Evolutionary conservation across 306 rosid species (phyloP).

Genomic region (Prunus davidiana): DNA sequence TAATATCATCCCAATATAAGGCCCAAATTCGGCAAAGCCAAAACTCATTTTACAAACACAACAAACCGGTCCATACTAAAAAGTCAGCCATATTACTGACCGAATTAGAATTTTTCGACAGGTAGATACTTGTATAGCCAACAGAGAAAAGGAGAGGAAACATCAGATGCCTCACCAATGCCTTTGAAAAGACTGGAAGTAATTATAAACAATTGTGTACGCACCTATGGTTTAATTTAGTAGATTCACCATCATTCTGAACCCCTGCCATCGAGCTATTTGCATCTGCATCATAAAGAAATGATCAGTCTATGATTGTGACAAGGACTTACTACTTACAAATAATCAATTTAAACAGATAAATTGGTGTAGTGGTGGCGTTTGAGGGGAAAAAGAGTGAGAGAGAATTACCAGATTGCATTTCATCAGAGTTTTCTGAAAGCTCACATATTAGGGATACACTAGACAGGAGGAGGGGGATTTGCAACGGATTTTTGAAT

Average conservation of each 20-base stretch:
- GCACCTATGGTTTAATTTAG: slow-evolving; percentile 39
- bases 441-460: slow-evolving; percentile 75
- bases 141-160: not conserved
- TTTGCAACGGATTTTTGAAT: slow-evolving; percentile 86
- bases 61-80: not conserved
- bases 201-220: slow-evolving; percentile 4
- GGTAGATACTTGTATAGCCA: not conserved
- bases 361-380: not conserved
- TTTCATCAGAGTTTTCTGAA: slow-evolving; percentile 50
- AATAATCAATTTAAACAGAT: slow-evolving; percentile 12
- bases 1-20: not conserved
- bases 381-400: not conserved
- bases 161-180: not conserved
- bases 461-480: slow-evolving; percentile 65
- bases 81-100: not conserved
- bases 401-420: slow-evolving; percentile 43
- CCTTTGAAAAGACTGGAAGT: not conserved
- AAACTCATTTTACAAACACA: not conserved
- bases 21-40: not conserved
- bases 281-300: slow-evolving; percentile 51
- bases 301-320: slow-evolving; percentile 22
- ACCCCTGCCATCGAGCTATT: slow-evolving; percentile 29
- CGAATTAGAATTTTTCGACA: not conserved
- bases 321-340: slow-evolving; percentile 5
- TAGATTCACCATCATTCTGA: slow-evolving; percentile 32